Conservation (phyloP, 129 eudicot species). For the Flaveria linearis region DNA sequence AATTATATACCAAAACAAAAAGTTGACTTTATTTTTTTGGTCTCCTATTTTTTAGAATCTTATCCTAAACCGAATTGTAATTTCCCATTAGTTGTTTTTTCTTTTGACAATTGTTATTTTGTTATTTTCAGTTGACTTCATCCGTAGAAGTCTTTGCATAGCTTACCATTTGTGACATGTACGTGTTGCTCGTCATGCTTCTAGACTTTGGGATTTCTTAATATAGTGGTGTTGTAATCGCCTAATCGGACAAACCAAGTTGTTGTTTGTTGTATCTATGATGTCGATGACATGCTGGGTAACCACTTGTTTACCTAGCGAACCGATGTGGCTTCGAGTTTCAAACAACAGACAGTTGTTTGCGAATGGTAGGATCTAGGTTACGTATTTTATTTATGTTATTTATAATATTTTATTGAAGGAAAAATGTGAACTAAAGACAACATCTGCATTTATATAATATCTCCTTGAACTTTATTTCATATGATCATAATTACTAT, state of each 20-base stretch:
- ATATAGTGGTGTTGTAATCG: background rate
- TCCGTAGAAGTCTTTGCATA: background rate
- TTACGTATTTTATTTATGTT: background rate
- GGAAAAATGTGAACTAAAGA: slow-evolving; percentile 2
- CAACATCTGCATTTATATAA: background rate
- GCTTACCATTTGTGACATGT: background rate
- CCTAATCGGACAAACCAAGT: background rate
- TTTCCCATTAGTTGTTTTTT: slow-evolving; percentile 14
- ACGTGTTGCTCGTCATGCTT: background rate
- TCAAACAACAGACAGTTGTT: no score
- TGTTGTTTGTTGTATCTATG: background rate
- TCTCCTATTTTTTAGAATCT: slow-evolving; percentile 20
- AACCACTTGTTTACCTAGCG: background rate
- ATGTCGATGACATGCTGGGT: background rate
- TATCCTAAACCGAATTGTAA: background rate
- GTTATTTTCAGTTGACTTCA: background rate
- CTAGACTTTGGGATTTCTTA: background rate
- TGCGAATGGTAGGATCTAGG: no score
- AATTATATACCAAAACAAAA: background rate
- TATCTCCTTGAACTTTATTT: slow-evolving; percentile 7
- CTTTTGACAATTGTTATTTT: background rate
- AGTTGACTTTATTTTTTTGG: slow-evolving; percentile 13
- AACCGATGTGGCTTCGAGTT: background rate
- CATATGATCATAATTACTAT: slow-evolving; percentile 5
- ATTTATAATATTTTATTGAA: background rate